Evolutionary conservation across 2,329 filamentous ascomycete species (phyloP).

Genomic region (Chalara sp.): DNA sequence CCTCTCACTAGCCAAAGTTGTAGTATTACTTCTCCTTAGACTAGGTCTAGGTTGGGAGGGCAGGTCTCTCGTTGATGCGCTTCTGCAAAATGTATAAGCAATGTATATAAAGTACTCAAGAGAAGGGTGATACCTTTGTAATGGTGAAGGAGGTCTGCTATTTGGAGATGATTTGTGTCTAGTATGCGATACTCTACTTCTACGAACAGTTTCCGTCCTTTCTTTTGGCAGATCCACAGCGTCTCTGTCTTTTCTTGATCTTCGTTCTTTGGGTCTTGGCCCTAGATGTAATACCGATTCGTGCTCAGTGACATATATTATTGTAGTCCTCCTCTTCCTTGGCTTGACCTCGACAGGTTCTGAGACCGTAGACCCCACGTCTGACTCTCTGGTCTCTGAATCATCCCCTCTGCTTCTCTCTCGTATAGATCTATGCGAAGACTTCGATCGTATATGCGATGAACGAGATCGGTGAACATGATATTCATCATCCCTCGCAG

Average conservation of each 20-base stretch:
- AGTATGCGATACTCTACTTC: conserved; percentile 14
- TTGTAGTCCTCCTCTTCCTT: conserved; percentile 18
- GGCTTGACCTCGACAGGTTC: conserved; percentile 12
- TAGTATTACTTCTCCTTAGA: conserved; percentile 19
- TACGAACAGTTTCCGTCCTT: conserved; percentile 10
- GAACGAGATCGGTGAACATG: conserved; percentile 17
- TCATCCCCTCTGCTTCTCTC: conserved; percentile 16
- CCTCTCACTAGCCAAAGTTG: conserved; percentile 5
- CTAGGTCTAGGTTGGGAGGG: conserved; percentile 9
- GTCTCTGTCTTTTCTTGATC: conserved; percentile 8
- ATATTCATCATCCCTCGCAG: conserved; percentile 10
- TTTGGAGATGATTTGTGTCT: conserved; percentile 15
- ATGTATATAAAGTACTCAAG: neutral
- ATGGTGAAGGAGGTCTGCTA: conserved; percentile 12
- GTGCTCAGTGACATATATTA: conserved; percentile 18
- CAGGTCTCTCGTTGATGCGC: conserved; percentile 10
- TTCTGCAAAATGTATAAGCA: conserved; percentile 9
- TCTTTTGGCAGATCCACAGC: conserved; percentile 6
- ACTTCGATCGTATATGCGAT: conserved; percentile 5
- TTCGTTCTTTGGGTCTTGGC: conserved; percentile 7
- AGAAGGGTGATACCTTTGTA: conserved; percentile 15
- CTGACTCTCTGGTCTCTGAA: conserved; percentile 18
- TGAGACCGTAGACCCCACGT: conserved; percentile 7
- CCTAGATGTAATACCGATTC: conserved; percentile 10
- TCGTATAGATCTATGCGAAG: conserved; percentile 7